Base-by-base conservation (phyloP, 371 early-diverging fungal genomes). In the Lichtheimia ramosa region DNA sequence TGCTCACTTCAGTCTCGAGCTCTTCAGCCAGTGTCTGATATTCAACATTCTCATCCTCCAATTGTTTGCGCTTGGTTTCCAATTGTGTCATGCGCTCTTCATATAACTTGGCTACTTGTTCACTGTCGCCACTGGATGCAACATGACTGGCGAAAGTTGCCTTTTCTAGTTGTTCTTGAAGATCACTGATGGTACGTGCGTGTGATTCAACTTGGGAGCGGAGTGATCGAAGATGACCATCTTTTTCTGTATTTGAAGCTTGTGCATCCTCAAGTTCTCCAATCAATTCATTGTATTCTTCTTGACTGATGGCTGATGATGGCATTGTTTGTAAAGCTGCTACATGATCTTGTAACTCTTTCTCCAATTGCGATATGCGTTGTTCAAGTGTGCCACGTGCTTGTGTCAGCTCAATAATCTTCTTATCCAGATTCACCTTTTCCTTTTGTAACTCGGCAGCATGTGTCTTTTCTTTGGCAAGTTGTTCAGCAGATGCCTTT, bases 1-100 rank as follows among this genome's bases (percentile, higher is more conserved):
- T 46, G 39, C 53, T 46, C 1, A 74, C 69, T 59, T 74, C 71
- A 25, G 60, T 62, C 57, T 74, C 75, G 23, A 74, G 42, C 7
- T 71, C 75, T 52, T 63, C 63, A 14, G 71, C 59, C 3, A 74
- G 51, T 21, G 52, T 54, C 4, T 61, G 56, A 39, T 71, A 74
- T 58, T 74, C 75, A 23, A 49, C 12, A 41, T 74, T 74, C n/a
- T 74, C 75, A 13, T 74, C 72, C n/a, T 56, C 51, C 12, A 64
- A 39, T 42, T 59, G 62, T 43, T 64, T 66, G 2, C 59, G 14
- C 39, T 69, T 62, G 18, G 18, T 28, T 51, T 69, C 69, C 1
- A 69, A 39, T n/a, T 54, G 41, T 1, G 39, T 23, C 16, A 64
- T 54, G 5, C 64, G 64, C 15, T 64, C 51, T 16, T 58, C 51